These are phyloP conservation scores for Aristolochia californica DNA, from an alignment of 164 flowering plant species.

Conservation along the genomic window DNA sequence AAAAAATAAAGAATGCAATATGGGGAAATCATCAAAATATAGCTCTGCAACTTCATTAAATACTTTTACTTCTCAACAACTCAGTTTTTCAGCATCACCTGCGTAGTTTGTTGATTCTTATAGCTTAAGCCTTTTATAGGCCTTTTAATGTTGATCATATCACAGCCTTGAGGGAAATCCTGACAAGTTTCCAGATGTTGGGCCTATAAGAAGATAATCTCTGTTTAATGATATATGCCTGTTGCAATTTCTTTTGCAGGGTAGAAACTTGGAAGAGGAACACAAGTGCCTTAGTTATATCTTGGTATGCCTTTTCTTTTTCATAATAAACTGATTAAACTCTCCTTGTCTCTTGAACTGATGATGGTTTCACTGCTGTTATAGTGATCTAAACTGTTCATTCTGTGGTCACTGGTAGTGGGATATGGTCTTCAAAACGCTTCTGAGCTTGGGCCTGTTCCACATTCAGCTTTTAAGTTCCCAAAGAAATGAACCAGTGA, in stretches of 20 bases:
- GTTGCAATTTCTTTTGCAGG: conserved; percentile 6
- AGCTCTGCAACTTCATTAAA: neutral
- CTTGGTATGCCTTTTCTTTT: conserved; percentile 26
- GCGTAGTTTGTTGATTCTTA: too few species aligned
- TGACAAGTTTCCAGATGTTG: neutral
- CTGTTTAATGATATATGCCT: neutral
- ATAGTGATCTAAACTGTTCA: neutral
- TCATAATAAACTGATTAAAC: neutral
- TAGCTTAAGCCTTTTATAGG: neutral
- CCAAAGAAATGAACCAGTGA: too few species aligned
- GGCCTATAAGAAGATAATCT: neutral
- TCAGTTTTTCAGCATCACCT: neutral
- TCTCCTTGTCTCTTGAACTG: neutral
- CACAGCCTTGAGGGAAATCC: neutral
- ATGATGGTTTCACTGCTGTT: neutral
- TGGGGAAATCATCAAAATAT: neutral
- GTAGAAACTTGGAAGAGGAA: conserved; percentile 43
- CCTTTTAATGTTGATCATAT: neutral
- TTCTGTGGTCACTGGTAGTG: neutral
- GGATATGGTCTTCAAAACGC: neutral
- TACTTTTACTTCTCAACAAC: neutral
- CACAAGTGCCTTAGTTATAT: conserved; percentile 27
- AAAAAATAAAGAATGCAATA: neutral
- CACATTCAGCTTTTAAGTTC: neutral
- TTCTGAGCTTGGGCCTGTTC: neutral